These are phyloP conservation scores for Globisporangium radiosum DNA, from an alignment of 352 stramenopile species.

Conservation along the genomic window DNA sequence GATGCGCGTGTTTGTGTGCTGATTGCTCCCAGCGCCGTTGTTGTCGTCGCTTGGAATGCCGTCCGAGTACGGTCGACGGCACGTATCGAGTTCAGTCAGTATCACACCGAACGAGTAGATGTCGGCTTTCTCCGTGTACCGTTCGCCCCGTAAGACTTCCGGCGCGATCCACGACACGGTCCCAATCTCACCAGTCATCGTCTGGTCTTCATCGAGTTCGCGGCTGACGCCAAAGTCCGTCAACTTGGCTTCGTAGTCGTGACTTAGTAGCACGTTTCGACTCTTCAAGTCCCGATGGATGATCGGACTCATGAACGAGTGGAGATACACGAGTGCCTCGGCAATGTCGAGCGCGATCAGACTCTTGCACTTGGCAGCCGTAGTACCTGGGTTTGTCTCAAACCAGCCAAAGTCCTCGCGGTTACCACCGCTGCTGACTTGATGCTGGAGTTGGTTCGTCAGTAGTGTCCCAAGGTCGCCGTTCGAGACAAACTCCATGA, in stretches of 20 bases:
- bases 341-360: conserved; percentile 37
- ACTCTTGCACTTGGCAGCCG: conserved; percentile 22
- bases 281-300: background rate
- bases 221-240: conserved; percentile 21
- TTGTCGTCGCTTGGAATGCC: conserved; percentile 11
- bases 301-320: conserved; percentile 36
- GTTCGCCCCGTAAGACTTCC: conserved; percentile 24
- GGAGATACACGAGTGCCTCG: conserved; percentile 43
- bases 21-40: conserved; percentile 9
- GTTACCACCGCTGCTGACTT: conserved; percentile 6
- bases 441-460: conserved; percentile 13
- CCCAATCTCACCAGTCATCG: conserved; percentile 32
- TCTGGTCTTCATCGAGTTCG: conserved; percentile 20
- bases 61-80: conserved; percentile 19
- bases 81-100: conserved; percentile 31
- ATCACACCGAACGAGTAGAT: conserved; percentile 34
- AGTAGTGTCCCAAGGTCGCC: conserved; percentile 36
- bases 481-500: conserved; percentile 42
- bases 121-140: conserved; percentile 22
- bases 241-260: conserved; percentile 16
- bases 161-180: conserved; percentile 26
- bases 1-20: conserved; percentile 28
- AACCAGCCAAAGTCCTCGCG: conserved; percentile 10
- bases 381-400: background rate
- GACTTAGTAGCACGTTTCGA: background rate